Percentiles rank a stretch among this genome's conserved stretches.
These are phyloP conservation scores for Pelargonium myrrhifolium DNA, from an alignment of 441 rosid species.

Conservation along the genomic window DNA sequence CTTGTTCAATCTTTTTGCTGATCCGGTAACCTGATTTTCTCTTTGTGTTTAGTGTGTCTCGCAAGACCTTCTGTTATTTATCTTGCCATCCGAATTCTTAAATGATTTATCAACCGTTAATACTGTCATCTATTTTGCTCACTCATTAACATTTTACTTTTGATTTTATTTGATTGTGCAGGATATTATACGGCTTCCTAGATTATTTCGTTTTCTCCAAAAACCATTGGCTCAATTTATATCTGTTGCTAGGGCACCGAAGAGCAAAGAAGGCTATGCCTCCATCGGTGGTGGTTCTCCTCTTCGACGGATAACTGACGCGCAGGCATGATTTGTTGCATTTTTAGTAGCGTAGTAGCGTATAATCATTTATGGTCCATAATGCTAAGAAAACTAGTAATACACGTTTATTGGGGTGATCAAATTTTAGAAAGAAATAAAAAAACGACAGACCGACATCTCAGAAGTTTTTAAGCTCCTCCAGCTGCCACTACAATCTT, in stretches of 20 bases:
- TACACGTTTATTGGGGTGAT: constrained; percentile 5
- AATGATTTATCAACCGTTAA: not conserved
- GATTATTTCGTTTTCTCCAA: constrained; percentile 79
- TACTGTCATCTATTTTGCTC: not conserved
- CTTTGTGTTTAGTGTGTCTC: not conserved
- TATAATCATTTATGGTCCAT: not conserved
- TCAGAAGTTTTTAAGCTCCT: too few species aligned
- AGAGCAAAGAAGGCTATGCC: constrained; percentile 83
- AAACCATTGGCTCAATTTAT: constrained; percentile 92
- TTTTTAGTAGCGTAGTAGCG: not conserved
- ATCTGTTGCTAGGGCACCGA: constrained; percentile 82
- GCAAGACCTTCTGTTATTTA: not conserved
- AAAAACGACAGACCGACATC: too few species aligned
- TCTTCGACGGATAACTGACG: constrained; percentile 74
- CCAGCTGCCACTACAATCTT: too few species aligned
- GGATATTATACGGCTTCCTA: constrained; percentile 90
- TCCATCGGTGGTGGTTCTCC: constrained; percentile 93
- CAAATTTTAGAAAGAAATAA: too few species aligned
- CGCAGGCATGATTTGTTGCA: constrained; percentile 38
- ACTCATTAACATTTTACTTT: constrained; percentile 9
- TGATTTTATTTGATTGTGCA: constrained; percentile 24
- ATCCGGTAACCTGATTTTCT: constrained; percentile 46
- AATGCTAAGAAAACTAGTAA: not conserved
- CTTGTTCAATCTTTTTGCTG: constrained; percentile 92
- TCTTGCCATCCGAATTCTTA: not conserved